These are phyloP conservation scores for Lachnellula hyalina DNA, from an alignment of 2,329 filamentous ascomycete genomes.

Conservation along the genomic window DNA sequence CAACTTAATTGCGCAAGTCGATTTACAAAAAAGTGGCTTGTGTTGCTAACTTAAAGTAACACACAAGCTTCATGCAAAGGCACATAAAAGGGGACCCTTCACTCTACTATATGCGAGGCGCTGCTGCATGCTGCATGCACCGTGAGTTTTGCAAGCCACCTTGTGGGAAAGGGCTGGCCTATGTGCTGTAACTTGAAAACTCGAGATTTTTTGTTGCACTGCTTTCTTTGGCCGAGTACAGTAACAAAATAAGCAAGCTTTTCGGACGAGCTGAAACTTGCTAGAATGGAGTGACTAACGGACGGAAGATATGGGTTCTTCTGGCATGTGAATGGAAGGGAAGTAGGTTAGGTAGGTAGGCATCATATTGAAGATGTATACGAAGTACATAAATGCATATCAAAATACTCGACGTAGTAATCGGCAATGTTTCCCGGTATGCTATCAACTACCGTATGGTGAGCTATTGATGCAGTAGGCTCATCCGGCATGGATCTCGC, in stretches of 20 bases:
- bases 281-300: neutral
- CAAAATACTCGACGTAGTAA: too few relatives aligned
- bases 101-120: conserved; percentile 1
- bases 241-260: neutral
- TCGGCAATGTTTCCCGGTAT: too few relatives aligned
- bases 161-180: neutral
- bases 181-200: neutral
- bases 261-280: neutral
- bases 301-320: neutral
- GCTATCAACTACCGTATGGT: too few relatives aligned
- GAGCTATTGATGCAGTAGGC: too few relatives aligned
- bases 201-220: neutral
- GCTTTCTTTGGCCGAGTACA: neutral
- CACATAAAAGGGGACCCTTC: neutral
- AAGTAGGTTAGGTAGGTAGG: too few relatives aligned
- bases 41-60: neutral
- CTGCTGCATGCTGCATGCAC: conserved; percentile 9
- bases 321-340: too few relatives aligned
- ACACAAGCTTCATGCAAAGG: neutral
- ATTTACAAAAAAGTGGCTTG: too few relatives aligned
- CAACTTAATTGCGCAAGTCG: too few relatives aligned
- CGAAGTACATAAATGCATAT: too few relatives aligned
- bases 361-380: too few relatives aligned
- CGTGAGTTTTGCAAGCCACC: neutral
- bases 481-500: neutral